phyloP scores from a whole-genome alignment of 1,284 basidiomycete species.

The Takashimella tepidaria region DNA sequence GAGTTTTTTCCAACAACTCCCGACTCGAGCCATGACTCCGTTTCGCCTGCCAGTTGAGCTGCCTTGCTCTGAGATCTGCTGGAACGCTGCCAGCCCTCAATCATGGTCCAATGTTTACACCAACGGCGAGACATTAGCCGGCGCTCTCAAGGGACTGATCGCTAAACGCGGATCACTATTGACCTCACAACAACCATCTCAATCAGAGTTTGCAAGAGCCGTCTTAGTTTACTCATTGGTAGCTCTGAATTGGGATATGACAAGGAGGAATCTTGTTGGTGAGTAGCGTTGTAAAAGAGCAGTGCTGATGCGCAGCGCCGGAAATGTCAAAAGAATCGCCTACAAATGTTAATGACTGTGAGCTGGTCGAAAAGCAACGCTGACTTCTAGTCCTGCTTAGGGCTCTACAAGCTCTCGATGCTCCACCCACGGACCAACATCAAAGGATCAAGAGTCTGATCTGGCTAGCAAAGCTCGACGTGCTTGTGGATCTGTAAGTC shows the following conservation, averaged over 20 bases:
- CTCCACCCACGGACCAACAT: not conserved
- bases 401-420: not conserved
- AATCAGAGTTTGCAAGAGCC: constrained; percentile 6
- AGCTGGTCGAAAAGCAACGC: not conserved
- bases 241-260: constrained; percentile 9
- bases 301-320: not conserved
- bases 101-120: not conserved
- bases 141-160: not conserved
- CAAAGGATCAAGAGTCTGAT: not conserved
- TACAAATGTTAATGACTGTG: not conserved
- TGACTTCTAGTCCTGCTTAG: not conserved
- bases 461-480: not conserved
- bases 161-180: not conserved
- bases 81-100: constrained; percentile 5
- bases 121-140: constrained; percentile 8
- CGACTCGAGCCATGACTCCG: constrained; percentile 3
- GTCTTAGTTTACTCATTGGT: constrained; percentile 3
- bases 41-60: constrained; percentile 5
- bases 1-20: constrained; percentile 7
- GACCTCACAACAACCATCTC: not conserved
- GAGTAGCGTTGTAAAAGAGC: not conserved
- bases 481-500: not conserved
- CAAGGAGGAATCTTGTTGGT: constrained; percentile 7
- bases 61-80: constrained; percentile 4
- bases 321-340: not conserved